Evolutionary conservation across 1,139 yeast species (phyloP).

Genomic region (Hansenula sp.): DNA sequence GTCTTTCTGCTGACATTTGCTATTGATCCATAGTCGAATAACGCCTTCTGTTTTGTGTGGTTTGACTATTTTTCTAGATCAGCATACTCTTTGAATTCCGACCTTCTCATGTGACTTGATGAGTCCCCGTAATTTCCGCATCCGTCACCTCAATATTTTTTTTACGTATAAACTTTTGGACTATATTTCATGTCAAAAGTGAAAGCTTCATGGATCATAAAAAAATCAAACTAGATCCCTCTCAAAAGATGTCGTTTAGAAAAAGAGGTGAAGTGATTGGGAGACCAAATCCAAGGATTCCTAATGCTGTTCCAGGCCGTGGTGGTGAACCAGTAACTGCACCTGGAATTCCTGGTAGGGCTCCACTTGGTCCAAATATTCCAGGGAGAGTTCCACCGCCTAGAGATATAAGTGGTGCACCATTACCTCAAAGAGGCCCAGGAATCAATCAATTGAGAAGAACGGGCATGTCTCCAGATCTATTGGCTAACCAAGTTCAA

Average conservation of each 20-base stretch:
- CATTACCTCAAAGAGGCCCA: conserved; percentile 17
- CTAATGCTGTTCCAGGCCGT: conserved; percentile 11
- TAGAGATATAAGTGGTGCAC: conserved; percentile 8
- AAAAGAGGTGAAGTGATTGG: conserved; percentile 62
- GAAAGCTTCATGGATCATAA: not conserved
- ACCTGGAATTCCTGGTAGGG: conserved; percentile 1
- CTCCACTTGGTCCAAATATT: conserved; percentile 13
- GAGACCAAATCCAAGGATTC: conserved; percentile 9
- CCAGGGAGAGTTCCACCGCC: conserved; percentile 18
- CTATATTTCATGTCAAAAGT: not conserved
- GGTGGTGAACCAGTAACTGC: conserved; percentile 4
- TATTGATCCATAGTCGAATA: not conserved
- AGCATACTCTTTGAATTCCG: not conserved
- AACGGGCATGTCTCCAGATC: conserved; percentile 1
- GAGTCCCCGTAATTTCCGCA: not conserved
- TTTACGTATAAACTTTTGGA: not conserved
- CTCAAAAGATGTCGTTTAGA: conserved; percentile 56
- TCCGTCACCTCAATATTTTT: not conserved
- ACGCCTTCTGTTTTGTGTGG: not conserved
- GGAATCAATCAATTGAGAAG: conserved; percentile 1
- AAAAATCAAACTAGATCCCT: not conserved
- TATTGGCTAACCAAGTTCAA: conserved; percentile 5
- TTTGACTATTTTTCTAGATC: not conserved
- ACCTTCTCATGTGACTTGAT: not conserved
- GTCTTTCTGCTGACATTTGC: not conserved